Percentiles rank a stretch among this genome's conserved stretches.
phyloP scores from a whole-genome alignment of 23 red algal genomes.

The Cyanidiococcus yangmingshanensis region DNA sequence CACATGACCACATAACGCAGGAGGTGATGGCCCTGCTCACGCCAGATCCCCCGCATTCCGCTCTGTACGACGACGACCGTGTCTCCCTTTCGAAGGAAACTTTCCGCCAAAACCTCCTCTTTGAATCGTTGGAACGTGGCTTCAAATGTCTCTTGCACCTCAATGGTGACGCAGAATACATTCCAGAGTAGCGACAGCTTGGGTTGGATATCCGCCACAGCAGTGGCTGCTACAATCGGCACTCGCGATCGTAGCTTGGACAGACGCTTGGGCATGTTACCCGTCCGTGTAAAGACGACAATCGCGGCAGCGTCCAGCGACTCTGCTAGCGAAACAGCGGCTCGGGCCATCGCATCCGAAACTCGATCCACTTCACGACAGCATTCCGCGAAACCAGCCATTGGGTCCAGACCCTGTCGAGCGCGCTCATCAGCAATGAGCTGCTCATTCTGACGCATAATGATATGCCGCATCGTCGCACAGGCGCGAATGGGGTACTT shows the following conservation, averaged over 20 bases:
- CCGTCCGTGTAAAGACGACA: slow-evolving; percentile 75
- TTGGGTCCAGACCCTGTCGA: slow-evolving; percentile 6
- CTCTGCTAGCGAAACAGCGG: slow-evolving; percentile 62
- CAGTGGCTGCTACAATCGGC: slow-evolving; percentile 67
- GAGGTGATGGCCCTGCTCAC: slow-evolving; percentile 7
- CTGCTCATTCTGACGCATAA: slow-evolving; percentile 11
- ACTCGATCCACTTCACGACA: slow-evolving; percentile 8
- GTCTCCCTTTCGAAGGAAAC: slow-evolving; percentile 2
- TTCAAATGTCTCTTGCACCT: slow-evolving; percentile 27
- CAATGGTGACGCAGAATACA: slow-evolving; percentile 43
- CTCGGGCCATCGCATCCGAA: slow-evolving; percentile 41
- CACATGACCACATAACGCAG: slow-evolving; percentile 8
- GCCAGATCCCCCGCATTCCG: slow-evolving; percentile 13
- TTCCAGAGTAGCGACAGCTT: slow-evolving; percentile 82
- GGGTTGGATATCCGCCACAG: slow-evolving; percentile 47
- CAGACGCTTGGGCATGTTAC: slow-evolving; percentile 68
- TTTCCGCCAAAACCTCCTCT: slow-evolving; percentile 18
- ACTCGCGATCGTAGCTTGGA: slow-evolving; percentile 51
- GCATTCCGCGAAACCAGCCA: background rate
- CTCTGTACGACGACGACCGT: slow-evolving; percentile 18
- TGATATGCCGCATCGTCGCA: slow-evolving; percentile 60
- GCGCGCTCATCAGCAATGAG: slow-evolving; percentile 12
- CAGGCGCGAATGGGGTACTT: slow-evolving; percentile 72
- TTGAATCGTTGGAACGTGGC: slow-evolving; percentile 3
- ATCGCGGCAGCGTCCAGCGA: slow-evolving; percentile 70